Base-by-base conservation (phyloP, 1,139 yeast genomes). In the Yamadazyma conglobata region DNA sequence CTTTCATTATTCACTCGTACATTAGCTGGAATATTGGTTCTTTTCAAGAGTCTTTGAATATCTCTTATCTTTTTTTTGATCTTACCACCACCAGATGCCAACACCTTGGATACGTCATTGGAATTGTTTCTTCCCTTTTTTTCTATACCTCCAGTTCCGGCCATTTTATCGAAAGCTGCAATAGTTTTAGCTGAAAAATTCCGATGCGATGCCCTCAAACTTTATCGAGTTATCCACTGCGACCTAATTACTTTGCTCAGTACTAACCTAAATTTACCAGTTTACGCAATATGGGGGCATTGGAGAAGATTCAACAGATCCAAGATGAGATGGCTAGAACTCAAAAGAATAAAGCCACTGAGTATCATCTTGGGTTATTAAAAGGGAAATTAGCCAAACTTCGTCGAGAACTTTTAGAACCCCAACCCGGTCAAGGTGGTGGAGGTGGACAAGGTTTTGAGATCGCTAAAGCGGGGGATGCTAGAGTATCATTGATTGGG, bases 331-430 rank as follows among this genome's bases (percentile, higher is more conserved):
- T 91, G 68, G 78, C 95, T 23, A 72, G 96, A 40, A 91, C 98
- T 19, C 98, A 91, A 55, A 91, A 91, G 68, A 91, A 91, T 55
- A 91, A 91, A 63, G 98, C 98, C 43, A 91, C 98, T 1, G 97
- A 91, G 62, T 89, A 89, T 57, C 98, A 91, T 56, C 72, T 91
- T 50, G 97, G 98, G 43, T 74, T 89, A 22, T 66, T 91, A 35
- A 88, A 91, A 60, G 98, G 97, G 36, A 91, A 91, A 56, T 72
- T 91, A 30, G 98, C 98, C n/a, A 71, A 95, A 44, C 85, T 84
- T 50, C 77, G 97, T 49, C 81, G 94, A 50, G 96, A 89, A 64
- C 70, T 91, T 34, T 67, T 91, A 25, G 97, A 89, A 45, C 97
- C 96, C 10, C 82, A 86, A 33, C 84, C 91, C 2, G 73, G 73